Percentiles rank a stretch among this genome's conserved stretches.
Conservation (phyloP, 108 stramenopile genomes). For the Cyclotella choctawhatcheeana region DNA sequence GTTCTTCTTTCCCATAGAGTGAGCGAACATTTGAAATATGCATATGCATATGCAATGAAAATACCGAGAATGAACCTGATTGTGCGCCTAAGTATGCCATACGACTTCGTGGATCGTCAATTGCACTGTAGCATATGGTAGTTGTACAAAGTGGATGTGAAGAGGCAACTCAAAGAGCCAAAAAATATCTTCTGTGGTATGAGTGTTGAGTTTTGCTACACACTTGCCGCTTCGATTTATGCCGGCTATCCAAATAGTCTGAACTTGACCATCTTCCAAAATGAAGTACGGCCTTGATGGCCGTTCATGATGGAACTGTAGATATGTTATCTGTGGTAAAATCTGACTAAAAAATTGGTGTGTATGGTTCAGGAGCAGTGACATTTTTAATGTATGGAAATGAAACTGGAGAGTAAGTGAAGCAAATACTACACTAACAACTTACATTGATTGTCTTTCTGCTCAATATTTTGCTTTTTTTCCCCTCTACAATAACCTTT, state of each 20-base stretch:
- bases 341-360: conserved; percentile 25
- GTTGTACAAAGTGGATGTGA: too few relatives aligned
- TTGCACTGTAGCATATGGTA: too few relatives aligned
- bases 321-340: conserved; percentile 58
- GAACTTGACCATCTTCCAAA: conserved; percentile 30
- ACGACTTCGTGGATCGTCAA: too few relatives aligned
- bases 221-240: conserved; percentile 59
- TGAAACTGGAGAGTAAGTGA: conserved; percentile 27
- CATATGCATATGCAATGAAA: too few relatives aligned
- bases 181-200: conserved; percentile 41
- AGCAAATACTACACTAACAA: too few relatives aligned
- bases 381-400: conserved; percentile 55
- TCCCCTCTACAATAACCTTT: conserved; percentile 33
- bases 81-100: too few relatives aligned
- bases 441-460: too few relatives aligned
- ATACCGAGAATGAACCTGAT: too few relatives aligned
- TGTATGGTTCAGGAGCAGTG: conserved; percentile 16
- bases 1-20: too few relatives aligned
- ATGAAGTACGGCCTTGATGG: conserved; percentile 35
- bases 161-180: conserved; percentile 8
- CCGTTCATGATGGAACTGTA: conserved; percentile 40
- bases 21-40: too few relatives aligned
- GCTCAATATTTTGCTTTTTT: too few relatives aligned
- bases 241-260: conserved; percentile 36
- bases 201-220: conserved; percentile 58